Conservation (phyloP, 176 grass and related monocot species). For the Triticum aestivum region IWGSC_CS_RefSeq_v2.1 NC_057805.1:254878325-254878824, state of each 20-base stretch:
- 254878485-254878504: neutral
- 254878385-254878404: neutral
- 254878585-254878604: constrained; percentile 1
- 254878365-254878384: constrained; percentile 16
- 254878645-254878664: constrained; percentile 2
- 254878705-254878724: neutral
- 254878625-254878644: constrained; percentile 1
- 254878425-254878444: neutral
- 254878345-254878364: constrained; percentile 84
- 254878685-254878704: neutral
- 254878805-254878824: neutral
- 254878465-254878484: neutral
- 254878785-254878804: no score
- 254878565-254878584: neutral
- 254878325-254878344: constrained; percentile 88
- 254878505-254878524: constrained; percentile 1
- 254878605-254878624: neutral
- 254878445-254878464: neutral
- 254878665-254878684: constrained; percentile 5
- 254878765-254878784: no score
- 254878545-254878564: constrained; percentile 3
- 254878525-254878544: neutral
- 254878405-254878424: constrained; percentile 1
- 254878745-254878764: no score
- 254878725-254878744: neutral